Conservation (phyloP, 345 rosid genomes). For the Eucalyptus lansdowneana region DNA sequence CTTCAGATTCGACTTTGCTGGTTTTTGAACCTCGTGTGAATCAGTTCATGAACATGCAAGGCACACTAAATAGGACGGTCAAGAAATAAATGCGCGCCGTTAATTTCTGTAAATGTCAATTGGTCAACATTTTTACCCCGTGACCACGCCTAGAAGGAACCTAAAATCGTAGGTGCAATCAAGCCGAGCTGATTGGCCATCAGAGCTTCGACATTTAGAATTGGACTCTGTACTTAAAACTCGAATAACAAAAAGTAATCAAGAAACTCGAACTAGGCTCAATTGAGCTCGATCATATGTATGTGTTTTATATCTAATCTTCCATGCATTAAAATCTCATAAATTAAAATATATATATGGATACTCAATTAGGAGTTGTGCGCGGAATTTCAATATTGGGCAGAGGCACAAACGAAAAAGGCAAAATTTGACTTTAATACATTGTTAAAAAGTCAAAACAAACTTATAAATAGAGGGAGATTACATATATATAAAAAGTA, state of each 20-base stretch:
- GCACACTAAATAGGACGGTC: not conserved
- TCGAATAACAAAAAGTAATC: not conserved
- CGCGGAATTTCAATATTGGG: rapidly evolving
- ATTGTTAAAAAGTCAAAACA: not conserved
- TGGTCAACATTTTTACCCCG: not conserved
- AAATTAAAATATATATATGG: not conserved
- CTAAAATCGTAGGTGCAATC: not conserved
- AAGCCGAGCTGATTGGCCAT: not conserved
- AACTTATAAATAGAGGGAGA: not conserved
- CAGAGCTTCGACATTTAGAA: not conserved
- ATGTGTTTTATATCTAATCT: not conserved
- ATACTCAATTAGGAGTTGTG: not conserved
- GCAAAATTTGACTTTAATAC: not conserved
- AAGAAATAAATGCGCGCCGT: not conserved
- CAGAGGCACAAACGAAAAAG: rapidly evolving
- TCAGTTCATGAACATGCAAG: not conserved
- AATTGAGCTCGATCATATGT: not conserved
- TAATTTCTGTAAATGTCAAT: not conserved
- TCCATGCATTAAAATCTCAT: not conserved
- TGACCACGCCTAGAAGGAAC: not conserved
- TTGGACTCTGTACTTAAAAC: not conserved
- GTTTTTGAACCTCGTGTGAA: not conserved
- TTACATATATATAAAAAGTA: rapidly evolving
- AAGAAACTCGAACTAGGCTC: not conserved
- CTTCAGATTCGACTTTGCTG: not conserved